Conservation (phyloP, 2,329 filamentous ascomycete genomes). For the Macrophomina pseudophaseolina region DNA sequence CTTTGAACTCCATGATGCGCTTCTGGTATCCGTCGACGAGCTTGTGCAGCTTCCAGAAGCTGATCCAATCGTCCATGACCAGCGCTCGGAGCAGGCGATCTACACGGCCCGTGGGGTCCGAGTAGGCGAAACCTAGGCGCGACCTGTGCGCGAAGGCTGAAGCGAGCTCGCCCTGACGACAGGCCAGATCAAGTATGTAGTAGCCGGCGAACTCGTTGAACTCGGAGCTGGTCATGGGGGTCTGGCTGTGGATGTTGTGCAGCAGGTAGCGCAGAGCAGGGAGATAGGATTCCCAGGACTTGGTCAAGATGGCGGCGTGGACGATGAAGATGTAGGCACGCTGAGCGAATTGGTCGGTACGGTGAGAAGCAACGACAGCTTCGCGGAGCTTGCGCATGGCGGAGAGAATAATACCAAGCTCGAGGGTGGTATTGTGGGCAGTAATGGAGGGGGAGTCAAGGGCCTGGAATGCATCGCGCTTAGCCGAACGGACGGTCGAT, state of each 20-base stretch:
- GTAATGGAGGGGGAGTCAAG: slow-evolving; percentile 37
- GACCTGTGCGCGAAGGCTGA: slow-evolving; percentile 74
- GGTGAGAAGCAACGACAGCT: slow-evolving; percentile 78
- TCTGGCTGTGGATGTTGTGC: slow-evolving; percentile 68
- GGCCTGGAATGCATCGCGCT: slow-evolving; percentile 26
- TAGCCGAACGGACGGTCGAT: slow-evolving; percentile 28
- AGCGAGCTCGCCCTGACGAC: slow-evolving; percentile 75
- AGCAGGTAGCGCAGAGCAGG: slow-evolving; percentile 84
- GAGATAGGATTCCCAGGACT: slow-evolving; percentile 86
- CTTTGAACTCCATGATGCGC: slow-evolving; percentile 80
- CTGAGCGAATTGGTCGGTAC: slow-evolving; percentile 80
- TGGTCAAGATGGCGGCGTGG: slow-evolving; percentile 78
- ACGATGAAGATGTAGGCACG: slow-evolving; percentile 92
- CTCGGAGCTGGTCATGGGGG: slow-evolving; percentile 73
- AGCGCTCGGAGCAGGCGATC: slow-evolving; percentile 72
- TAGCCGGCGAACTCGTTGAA: slow-evolving; percentile 80
- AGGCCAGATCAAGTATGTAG: slow-evolving; percentile 85
- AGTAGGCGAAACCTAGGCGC: slow-evolving; percentile 34
- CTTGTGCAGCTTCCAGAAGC: slow-evolving; percentile 73
- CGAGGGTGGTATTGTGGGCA: slow-evolving; percentile 53
- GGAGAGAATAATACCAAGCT: slow-evolving; percentile 75
- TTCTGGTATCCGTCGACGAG: slow-evolving; percentile 81
- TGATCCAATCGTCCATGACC: slow-evolving; percentile 80
- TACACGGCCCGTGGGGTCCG: slow-evolving; percentile 54
- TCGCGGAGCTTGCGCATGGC: slow-evolving; percentile 92